A percentile compares a stretch with the other conserved stretches of the same genome.
These are phyloP conservation scores for Fusarium beomiforme DNA, from an alignment of 2,329 filamentous ascomycete species.

Conservation along the genomic window DNA sequence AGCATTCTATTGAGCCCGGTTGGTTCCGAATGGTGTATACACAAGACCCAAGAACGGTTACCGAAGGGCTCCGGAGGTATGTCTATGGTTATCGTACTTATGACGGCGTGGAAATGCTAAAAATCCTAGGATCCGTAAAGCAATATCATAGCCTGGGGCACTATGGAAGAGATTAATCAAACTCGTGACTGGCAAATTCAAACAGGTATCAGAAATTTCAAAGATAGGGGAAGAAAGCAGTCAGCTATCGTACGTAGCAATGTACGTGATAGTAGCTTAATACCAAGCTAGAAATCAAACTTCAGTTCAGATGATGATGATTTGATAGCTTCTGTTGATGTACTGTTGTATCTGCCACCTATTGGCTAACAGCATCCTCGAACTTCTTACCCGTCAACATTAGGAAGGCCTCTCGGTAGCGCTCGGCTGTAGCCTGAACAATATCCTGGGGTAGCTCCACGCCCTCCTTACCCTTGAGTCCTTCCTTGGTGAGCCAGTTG, in stretches of 20 bases:
- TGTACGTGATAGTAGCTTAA: background rate
- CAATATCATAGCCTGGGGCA: constrained; percentile 10
- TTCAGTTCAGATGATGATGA: constrained; percentile 4
- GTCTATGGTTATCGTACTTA: background rate
- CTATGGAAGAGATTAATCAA: background rate
- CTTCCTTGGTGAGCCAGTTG: constrained; percentile 79
- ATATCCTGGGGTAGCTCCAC: constrained; percentile 76
- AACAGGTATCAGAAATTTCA: constrained; percentile 1
- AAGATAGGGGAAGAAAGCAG: constrained; percentile 1
- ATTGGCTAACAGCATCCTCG: constrained; percentile 41
- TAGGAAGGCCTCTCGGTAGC: constrained; percentile 81
- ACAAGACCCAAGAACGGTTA: constrained; percentile 48
- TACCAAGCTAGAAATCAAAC: constrained; percentile 29
- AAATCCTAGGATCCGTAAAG: constrained; percentile 20
- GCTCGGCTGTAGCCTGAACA: constrained; percentile 70
- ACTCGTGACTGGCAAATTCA: background rate
- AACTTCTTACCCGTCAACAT: constrained; percentile 67
- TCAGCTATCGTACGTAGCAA: background rate
- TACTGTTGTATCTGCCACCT: background rate
- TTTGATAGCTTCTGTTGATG: constrained; percentile 2
- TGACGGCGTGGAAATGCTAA: background rate
- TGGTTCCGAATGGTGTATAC: constrained; percentile 66
- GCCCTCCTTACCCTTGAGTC: constrained; percentile 57
- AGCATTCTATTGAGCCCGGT: constrained; percentile 57
- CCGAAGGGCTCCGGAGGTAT: constrained; percentile 51